Evolutionary conservation across 768 basidiomycete genomes (phyloP), one percentile per base, ranked within the genome.

Genomic region (Pleurotus cornucopiae): DNA sequence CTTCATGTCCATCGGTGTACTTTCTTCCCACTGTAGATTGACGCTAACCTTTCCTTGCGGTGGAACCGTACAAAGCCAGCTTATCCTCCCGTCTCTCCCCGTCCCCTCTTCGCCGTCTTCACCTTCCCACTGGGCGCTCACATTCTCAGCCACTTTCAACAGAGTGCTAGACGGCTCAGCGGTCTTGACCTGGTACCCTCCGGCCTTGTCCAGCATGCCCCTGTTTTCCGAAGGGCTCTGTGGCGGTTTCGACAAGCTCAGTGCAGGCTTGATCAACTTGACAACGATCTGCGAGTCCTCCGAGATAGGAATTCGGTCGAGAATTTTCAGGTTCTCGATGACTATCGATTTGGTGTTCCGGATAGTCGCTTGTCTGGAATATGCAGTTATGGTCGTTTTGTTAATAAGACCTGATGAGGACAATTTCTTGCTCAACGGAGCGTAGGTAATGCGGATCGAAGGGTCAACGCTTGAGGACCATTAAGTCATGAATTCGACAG

Each of bases 281-380:
- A 46, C 54, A 7, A 39, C 21, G 6, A 41, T 53, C 38, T 41
- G 51, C 2, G 51, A 20, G 23, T 53, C 51, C 16, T 53, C 34
- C 7, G 61, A 57, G 21, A 62, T 47, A 11, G 58, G 61, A 21
- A 62, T 46, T 30, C 57, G 61, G 37, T 62, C 61, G 54, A 60
- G 25, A 26, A 62, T 37, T 21, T 47, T 60, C 5, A 62, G 44
- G 7, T 56, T 34, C 13, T 46, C 16, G 43, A 63, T 38, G 7
- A 56, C 21, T 18, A 51, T 55, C 18, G 55, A 20, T 34, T 63
- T 63, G 5, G 56, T 58, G 54, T 63, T 61, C 44, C 40, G 41
- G 4, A 63, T 41, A 13, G 62, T 59, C 53, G 60, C 58, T 25
- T 40, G 30, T 7, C 30, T 30, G 30, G 30, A 7, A 43, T 5